A percentile compares a stretch with the other conserved stretches of the same genome.
phyloP scores from a whole-genome alignment of 2,329 filamentous ascomycete species.

The Neurospora sp. region DNA sequence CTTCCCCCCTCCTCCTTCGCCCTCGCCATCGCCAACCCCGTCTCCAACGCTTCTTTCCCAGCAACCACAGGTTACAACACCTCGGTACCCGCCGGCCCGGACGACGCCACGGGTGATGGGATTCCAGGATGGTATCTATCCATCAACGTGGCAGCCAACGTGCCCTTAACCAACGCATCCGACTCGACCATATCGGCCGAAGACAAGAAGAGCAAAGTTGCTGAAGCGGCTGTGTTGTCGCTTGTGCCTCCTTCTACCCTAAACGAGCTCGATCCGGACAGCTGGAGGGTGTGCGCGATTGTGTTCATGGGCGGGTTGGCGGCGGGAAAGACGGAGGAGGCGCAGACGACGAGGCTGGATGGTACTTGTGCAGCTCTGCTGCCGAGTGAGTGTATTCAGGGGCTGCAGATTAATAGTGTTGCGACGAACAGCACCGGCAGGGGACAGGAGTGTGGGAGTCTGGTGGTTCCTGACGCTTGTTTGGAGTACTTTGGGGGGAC shows the following conservation, averaged over 20 bases:
- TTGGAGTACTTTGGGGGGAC: background rate
- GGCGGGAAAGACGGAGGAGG: background rate
- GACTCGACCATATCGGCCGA: background rate
- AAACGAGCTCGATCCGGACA: background rate
- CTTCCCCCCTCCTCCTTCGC: slow-evolving; percentile 3
- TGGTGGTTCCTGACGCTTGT: slow-evolving; percentile 8
- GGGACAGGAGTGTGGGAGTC: slow-evolving; percentile 1
- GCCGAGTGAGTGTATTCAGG: slow-evolving; percentile 6
- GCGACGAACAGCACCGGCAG: background rate
- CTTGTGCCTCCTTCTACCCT: slow-evolving; percentile 5
- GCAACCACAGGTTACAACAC: slow-evolving; percentile 9
- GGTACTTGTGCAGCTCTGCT: slow-evolving; percentile 4
- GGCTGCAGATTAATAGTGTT: slow-evolving; percentile 9
- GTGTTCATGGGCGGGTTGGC: slow-evolving; percentile 8
- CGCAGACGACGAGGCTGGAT: background rate
- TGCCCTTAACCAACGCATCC: slow-evolving; percentile 5
- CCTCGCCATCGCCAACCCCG: background rate
- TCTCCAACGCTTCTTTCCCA: slow-evolving; percentile 2
- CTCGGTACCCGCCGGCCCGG: slow-evolving; percentile 5
- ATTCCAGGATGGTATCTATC: slow-evolving; percentile 7
- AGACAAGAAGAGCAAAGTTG: background rate
- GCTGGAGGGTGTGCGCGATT: slow-evolving; percentile 10
- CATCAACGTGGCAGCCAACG: slow-evolving; percentile 4
- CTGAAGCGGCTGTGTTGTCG: background rate
- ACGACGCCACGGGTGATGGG: background rate